Conservation (phyloP, 345 rosid species). For the Populus nigra region DNA sequence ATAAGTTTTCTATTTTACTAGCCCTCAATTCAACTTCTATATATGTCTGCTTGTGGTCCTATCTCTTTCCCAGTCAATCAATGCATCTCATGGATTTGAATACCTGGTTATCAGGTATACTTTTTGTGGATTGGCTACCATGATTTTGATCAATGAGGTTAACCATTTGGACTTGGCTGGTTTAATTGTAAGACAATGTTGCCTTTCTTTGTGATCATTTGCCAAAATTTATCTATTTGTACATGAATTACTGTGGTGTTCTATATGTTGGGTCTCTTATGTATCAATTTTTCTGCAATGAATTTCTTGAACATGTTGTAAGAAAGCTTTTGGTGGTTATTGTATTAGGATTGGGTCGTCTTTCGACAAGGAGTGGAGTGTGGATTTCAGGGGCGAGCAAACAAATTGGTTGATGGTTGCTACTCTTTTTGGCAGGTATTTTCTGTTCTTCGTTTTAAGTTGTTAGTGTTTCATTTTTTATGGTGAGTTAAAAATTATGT, state of each 20-base stretch:
- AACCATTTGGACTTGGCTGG: conserved; percentile 63
- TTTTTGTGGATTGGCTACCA: conserved; percentile 91
- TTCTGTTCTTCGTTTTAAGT: not conserved
- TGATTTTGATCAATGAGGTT: conserved; percentile 78
- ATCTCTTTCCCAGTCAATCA: not conserved
- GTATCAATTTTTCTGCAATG: not conserved
- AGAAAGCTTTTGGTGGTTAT: not conserved
- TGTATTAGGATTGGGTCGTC: conserved; percentile 70
- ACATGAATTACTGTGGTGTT: not conserved
- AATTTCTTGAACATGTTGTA: not conserved
- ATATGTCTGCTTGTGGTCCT: not conserved
- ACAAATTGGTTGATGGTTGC: conserved; percentile 95
- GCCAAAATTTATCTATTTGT: conserved; percentile 3
- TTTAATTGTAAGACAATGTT: conserved; percentile 55
- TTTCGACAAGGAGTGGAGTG: conserved; percentile 92
- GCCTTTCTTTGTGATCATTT: conserved; percentile 7
- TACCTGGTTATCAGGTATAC: conserved; percentile 60
- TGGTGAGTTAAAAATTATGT: conserved; percentile 6
- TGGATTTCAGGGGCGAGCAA: conserved; percentile 98
- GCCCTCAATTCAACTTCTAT: not conserved
- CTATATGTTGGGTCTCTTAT: not conserved
- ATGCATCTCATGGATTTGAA: conserved; percentile 15
- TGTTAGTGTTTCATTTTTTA: conserved; percentile 16
- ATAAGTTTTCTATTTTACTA: not conserved
- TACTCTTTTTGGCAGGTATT: conserved; percentile 99